Conservation (phyloP, 148 eudicot genomes). For the Rheum nobile region DNA sequence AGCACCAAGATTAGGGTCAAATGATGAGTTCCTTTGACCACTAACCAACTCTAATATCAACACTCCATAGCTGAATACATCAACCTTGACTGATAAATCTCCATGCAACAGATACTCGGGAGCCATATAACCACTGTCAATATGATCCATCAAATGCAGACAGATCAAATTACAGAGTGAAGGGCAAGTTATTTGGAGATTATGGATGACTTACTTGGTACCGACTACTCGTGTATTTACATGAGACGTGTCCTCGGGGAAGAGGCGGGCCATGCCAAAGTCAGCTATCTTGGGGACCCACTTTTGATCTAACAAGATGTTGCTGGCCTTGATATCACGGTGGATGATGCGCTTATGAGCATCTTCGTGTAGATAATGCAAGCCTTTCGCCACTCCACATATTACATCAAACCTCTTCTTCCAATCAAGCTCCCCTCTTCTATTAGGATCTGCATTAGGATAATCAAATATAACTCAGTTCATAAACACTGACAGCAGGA, state of each 20-base stretch:
- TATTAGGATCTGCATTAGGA: not conserved
- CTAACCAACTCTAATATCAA: constrained; percentile 6
- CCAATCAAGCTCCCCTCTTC: constrained; percentile 4
- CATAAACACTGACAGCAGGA: not conserved
- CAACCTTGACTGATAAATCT: constrained; percentile 7
- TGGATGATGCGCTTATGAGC: constrained; percentile 4
- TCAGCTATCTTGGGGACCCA: constrained; percentile 10
- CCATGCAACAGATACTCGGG: constrained; percentile 6
- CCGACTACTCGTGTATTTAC: constrained; percentile 8
- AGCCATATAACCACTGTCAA: constrained; percentile 9
- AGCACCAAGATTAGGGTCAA: constrained; percentile 1
- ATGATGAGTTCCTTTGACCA: constrained; percentile 3
- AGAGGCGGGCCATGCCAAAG: constrained; percentile 11
- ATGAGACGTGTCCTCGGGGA: constrained; percentile 5
- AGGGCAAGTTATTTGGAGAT: not conserved
- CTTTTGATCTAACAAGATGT: not conserved
- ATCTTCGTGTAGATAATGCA: constrained; percentile 9
- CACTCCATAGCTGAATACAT: constrained; percentile 8
- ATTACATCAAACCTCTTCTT: constrained; percentile 7
- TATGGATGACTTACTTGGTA: not conserved
- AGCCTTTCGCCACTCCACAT: not conserved
- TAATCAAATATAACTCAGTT: not conserved
- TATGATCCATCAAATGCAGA: not conserved
- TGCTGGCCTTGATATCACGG: constrained; percentile 6
- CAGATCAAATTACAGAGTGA: not conserved